Evolutionary conservation across 2,329 filamentous ascomycete genomes (phyloP), one percentile per base, ranked within the genome.

Genomic region (Aspergillus fructus): DNA sequence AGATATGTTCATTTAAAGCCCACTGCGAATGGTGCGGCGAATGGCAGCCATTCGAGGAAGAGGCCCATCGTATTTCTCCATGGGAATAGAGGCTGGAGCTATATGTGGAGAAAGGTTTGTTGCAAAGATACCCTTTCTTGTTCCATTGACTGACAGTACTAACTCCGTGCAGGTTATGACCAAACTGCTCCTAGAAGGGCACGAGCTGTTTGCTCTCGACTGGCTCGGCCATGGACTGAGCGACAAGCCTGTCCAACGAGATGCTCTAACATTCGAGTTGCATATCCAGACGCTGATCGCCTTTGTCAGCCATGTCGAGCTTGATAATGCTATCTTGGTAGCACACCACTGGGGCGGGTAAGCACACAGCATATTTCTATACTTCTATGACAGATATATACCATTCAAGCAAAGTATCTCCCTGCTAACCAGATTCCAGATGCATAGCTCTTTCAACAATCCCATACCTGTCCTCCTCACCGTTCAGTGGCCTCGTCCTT

Each of bases 121-220:
- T n/a, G 15, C 21, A 21, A 21, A 21, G 21, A 21, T 21, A 4
- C 1, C 21, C 3, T 21, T 21, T 4, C 21, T 21, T 21, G 21
- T 21, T 21, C 21, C 3, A 21, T 21, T 21, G 4, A 21, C 3
- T 21, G 21, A 21, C 21, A 21, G 3, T 21, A 21, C 21, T 21
- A 4, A 21, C 21, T 21, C 21, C 3, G 3, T 21, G 21, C 21
- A 21, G 19, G 19, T 45, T 24, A 45, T 45, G 42, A 8, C 42
- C 21, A 45, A 15, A 23, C 42, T 45, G 23, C 19, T 13, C 12
- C 12, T 12, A 27, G 42, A 45, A 45, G 42, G 42, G 3, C 42
- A 45, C 48, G 48, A 47, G 45, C n/a, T 47, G 34, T 47, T 47
- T 34, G 45, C 45, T 47, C 45, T 33, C 4, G 45, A 47, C 34